A percentile compares a stretch with the other conserved stretches of the same genome.
phyloP scores from a whole-genome alignment of 441 rosid genomes.

The Daphne laureola region DNA sequence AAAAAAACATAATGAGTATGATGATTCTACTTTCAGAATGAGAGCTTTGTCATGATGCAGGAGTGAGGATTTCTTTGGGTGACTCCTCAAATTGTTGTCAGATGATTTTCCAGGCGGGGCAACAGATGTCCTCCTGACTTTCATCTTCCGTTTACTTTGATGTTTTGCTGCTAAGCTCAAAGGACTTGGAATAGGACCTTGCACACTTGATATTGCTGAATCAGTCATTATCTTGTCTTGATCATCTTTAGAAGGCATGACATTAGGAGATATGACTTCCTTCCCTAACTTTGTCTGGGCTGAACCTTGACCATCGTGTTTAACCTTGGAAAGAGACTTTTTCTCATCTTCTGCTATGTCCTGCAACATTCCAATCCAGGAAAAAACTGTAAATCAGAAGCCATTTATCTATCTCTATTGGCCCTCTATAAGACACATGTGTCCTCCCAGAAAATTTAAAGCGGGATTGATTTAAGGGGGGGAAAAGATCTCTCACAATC shows the following conservation, averaged over 20 bases:
- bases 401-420: too few relatives aligned
- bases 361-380: constrained; percentile 23
- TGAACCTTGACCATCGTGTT: constrained; percentile 35
- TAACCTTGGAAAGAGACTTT: constrained; percentile 32
- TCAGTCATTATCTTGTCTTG: constrained; percentile 29
- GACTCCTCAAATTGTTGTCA: constrained; percentile 29
- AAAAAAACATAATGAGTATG: constrained; percentile 4
- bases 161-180: constrained; percentile 33
- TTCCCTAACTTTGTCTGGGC: constrained; percentile 43
- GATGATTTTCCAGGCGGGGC: constrained; percentile 31
- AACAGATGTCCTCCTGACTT: constrained; percentile 33
- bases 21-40: constrained; percentile 36
- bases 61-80: constrained; percentile 19
- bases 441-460: too few relatives aligned
- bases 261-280: constrained; percentile 30
- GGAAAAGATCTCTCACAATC: too few relatives aligned
- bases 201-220: constrained; percentile 28
- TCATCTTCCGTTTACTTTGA: constrained; percentile 61
- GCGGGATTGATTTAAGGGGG: too few relatives aligned
- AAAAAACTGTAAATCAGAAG: too few relatives aligned
- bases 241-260: constrained; percentile 28
- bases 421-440: too few relatives aligned
- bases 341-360: constrained; percentile 38
- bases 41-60: constrained; percentile 28
- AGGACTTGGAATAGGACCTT: constrained; percentile 36